phyloP scores from a whole-genome alignment of 2,329 filamentous ascomycete genomes.

The Phaeosphaeriaceae sp. region DNA sequence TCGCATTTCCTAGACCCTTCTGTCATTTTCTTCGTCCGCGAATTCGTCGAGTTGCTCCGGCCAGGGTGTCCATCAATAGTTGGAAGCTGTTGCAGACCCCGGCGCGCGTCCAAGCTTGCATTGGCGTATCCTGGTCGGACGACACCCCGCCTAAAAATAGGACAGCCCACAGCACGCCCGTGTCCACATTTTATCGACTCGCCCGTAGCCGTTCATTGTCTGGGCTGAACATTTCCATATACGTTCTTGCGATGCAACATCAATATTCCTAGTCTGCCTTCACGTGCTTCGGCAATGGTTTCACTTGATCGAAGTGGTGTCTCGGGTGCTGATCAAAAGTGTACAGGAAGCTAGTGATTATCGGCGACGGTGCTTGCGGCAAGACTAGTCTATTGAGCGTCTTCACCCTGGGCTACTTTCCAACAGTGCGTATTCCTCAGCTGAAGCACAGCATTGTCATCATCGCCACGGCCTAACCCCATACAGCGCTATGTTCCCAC shows the following conservation, averaged over 20 bases:
- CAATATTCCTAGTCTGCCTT: slow-evolving; percentile 5
- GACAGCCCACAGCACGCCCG: slow-evolving; percentile 35
- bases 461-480: slow-evolving; percentile 29
- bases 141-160: slow-evolving; percentile 48
- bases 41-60: slow-evolving; percentile 3
- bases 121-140: slow-evolving; percentile 47
- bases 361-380: slow-evolving; percentile 95
- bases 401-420: slow-evolving; percentile 97
- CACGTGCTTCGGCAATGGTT: slow-evolving; percentile 10
- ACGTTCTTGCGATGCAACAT: slow-evolving; percentile 12
- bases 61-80: slow-evolving; percentile 27
- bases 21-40: neutral
- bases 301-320: slow-evolving; percentile 15
- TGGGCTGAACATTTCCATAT: slow-evolving; percentile 14
- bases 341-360: slow-evolving; percentile 90
- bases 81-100: slow-evolving; percentile 32
- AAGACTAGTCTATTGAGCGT: slow-evolving; percentile 98
- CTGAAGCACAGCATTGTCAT: slow-evolving; percentile 14
- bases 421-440: slow-evolving; percentile 73
- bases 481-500: slow-evolving; percentile 67
- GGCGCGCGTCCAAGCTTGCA: slow-evolving; percentile 46
- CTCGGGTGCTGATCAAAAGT: slow-evolving; percentile 33
- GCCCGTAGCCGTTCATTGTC: slow-evolving; percentile 27
- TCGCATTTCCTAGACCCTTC: neutral
- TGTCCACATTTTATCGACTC: slow-evolving; percentile 44